Evolutionary conservation across 2,329 filamentous ascomycete genomes (phyloP).

Genomic region (Phialophora tarda): DNA sequence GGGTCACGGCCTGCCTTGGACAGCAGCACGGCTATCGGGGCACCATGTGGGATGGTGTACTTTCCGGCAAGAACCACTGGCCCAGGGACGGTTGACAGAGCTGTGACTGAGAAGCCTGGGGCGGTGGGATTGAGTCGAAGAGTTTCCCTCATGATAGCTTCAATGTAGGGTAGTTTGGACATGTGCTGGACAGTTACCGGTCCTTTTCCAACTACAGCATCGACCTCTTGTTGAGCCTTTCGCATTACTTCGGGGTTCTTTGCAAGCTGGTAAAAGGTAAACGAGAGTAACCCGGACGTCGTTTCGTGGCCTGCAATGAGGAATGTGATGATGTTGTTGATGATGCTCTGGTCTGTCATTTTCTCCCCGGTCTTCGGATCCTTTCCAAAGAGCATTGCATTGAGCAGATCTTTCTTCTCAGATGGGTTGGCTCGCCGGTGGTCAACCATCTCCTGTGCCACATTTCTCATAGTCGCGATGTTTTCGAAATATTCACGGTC

Average conservation of each 20-base stretch:
- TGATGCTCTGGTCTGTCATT: slow-evolving; percentile 64
- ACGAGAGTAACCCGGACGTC: slow-evolving; percentile 69
- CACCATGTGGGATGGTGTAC: slow-evolving; percentile 62
- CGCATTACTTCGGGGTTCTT: slow-evolving; percentile 65
- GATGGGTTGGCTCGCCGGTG: slow-evolving; percentile 60
- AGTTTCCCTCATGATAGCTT: slow-evolving; percentile 70
- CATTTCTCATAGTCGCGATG: slow-evolving; percentile 35
- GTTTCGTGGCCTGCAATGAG: slow-evolving; percentile 69
- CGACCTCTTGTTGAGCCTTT: slow-evolving; percentile 71
- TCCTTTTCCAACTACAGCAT: slow-evolving; percentile 64
- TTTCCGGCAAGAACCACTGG: slow-evolving; percentile 54
- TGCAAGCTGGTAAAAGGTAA: slow-evolving; percentile 68
- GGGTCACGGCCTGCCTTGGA: slow-evolving; percentile 66
- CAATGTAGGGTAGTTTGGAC: slow-evolving; percentile 68
- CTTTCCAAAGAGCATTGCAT: slow-evolving; percentile 62
- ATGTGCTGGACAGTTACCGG: slow-evolving; percentile 61
- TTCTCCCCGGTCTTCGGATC: slow-evolving; percentile 67
- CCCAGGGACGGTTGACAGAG: slow-evolving; percentile 42
- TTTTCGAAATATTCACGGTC: slow-evolving; percentile 33
- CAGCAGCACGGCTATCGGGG: slow-evolving; percentile 59
- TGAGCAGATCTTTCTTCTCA: slow-evolving; percentile 63
- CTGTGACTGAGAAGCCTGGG: slow-evolving; percentile 60
- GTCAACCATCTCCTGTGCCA: slow-evolving; percentile 58
- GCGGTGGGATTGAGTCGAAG: slow-evolving; percentile 68
- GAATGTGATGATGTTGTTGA: slow-evolving; percentile 73